Conservation (phyloP, 2,329 filamentous ascomycete genomes). For the Penicillium thymicola region DNA sequence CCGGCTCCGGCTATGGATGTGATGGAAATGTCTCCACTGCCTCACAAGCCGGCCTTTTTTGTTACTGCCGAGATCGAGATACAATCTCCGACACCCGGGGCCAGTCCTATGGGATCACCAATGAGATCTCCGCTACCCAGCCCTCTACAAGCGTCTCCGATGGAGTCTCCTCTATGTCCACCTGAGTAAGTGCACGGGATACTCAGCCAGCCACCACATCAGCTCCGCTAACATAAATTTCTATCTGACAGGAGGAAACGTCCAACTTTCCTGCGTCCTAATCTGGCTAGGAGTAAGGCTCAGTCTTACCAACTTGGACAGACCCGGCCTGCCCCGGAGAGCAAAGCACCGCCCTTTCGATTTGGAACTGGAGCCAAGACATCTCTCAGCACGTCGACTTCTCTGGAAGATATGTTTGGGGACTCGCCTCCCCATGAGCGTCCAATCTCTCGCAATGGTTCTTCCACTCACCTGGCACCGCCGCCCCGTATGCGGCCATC, state of each 20-base stretch:
- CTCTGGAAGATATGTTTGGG: slow-evolving; percentile 75
- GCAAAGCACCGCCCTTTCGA: slow-evolving; percentile 68
- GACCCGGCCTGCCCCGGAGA: slow-evolving; percentile 59
- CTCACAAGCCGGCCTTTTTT: slow-evolving; percentile 74
- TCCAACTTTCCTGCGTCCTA: slow-evolving; percentile 68
- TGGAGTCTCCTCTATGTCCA: slow-evolving; percentile 30
- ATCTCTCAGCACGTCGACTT: slow-evolving; percentile 59
- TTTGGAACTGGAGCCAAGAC: slow-evolving; percentile 62
- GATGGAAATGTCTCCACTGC: slow-evolving; percentile 93
- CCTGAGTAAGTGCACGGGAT: slow-evolving; percentile 35
- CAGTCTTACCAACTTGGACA: slow-evolving; percentile 66
- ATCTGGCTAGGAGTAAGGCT: slow-evolving; percentile 70
- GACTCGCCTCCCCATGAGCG: slow-evolving; percentile 73
- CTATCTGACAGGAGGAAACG: slow-evolving; percentile 58
- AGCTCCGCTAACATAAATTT: slow-evolving; percentile 20
- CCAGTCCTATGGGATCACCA: slow-evolving; percentile 44
- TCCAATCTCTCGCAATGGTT: slow-evolving; percentile 59
- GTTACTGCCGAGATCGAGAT: slow-evolving; percentile 60
- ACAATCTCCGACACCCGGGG: slow-evolving; percentile 67
- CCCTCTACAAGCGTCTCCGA: slow-evolving; percentile 40
- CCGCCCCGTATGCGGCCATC: slow-evolving; percentile 63
- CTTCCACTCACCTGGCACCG: slow-evolving; percentile 54
- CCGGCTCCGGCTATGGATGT: slow-evolving; percentile 68
- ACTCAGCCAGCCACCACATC: not conserved
- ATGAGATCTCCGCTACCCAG: slow-evolving; percentile 38